Base-by-base conservation (phyloP, 2,329 filamentous ascomycete genomes). In the Monosporascus cannonballus region DNA sequence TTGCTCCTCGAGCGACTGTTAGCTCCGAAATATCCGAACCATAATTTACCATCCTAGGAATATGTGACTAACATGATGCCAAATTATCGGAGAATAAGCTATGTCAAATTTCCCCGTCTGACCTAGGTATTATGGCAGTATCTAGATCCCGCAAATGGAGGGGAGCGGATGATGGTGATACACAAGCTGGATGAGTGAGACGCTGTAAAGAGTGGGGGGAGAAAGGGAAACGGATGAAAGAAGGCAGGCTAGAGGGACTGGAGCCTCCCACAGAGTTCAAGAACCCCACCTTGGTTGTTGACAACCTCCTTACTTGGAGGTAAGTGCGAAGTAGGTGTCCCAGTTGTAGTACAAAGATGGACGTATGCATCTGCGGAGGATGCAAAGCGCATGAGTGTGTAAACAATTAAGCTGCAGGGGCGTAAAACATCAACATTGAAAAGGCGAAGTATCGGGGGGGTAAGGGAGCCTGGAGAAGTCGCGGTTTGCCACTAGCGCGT, bases 31-130 rank as follows among this genome's bases (percentile, higher is more conserved):
- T 39, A 2, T 24, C 24, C 47, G 8, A 37, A 6, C 14, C 22
- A 25, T 27, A 11, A 27, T 25, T 15, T 24, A 25, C 11, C 30
- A 24, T 14, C 4, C 11, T 14, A 38, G 36, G 25, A 47, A 38
- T 17, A 38, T 53, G 42, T 20, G 20, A 51, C 58, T 1, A 53
- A 63, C 61, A 64, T 64, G 38, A 48, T 56, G 38, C 11, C 17
- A 36, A 36, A 24, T 11, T 17, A 37, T 44, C 4, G 49, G 27
- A 27, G 41, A 44, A 18, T 41, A 4, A 41, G 18, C 17, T 41
- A 18, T 18, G 38, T 18, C 38, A 4, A 18, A 41, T 8, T 41
- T 41, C 38, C 11, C 9, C 17, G 18, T 41, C 38, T n/a, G 9
- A 11, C 18, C 30, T 14, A 11, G 30, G 30, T 34, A 34, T 34